phyloP scores from a whole-genome alignment of 2,329 filamentous ascomycete species.

The Pseudopyrenochaeta lycopersici region DNA sequence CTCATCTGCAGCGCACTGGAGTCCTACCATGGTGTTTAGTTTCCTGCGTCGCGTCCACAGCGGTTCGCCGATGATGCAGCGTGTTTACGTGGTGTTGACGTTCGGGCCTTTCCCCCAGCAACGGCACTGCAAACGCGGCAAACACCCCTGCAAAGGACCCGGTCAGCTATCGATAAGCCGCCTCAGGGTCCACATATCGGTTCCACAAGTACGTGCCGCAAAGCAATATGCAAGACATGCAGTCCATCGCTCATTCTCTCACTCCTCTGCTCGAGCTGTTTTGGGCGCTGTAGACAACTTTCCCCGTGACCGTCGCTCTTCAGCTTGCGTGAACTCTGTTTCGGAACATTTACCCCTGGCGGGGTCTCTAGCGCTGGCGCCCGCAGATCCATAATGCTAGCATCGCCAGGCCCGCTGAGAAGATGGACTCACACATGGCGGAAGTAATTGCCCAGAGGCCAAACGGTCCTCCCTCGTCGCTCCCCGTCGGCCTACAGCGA shows the following conservation, averaged over 20 bases:
- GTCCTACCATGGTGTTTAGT: slow-evolving; percentile 14
- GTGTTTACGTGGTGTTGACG: slow-evolving; percentile 33
- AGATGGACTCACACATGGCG: slow-evolving; percentile 42
- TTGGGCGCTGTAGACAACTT: background rate
- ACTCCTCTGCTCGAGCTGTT: background rate
- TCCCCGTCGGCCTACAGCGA: slow-evolving; percentile 40
- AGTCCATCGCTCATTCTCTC: background rate
- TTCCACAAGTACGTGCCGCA: slow-evolving; percentile 8
- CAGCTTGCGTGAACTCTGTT: slow-evolving; percentile 1
- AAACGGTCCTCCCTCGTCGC: slow-evolving; percentile 21
- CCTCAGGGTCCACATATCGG: slow-evolving; percentile 7
- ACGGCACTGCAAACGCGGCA: slow-evolving; percentile 21
- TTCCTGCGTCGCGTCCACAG: slow-evolving; percentile 1
- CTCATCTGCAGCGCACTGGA: background rate
- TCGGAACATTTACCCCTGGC: slow-evolving; percentile 26
- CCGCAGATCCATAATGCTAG: slow-evolving; percentile 27
- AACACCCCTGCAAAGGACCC: slow-evolving; percentile 7
- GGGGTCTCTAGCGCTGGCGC: slow-evolving; percentile 27
- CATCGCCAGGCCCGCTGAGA: slow-evolving; percentile 16
- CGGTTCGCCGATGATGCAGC: slow-evolving; percentile 10
- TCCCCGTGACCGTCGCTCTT: background rate
- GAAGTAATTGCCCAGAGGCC: slow-evolving; percentile 41
- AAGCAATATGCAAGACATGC: background rate
- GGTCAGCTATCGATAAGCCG: slow-evolving; percentile 25
- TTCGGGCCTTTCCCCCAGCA: slow-evolving; percentile 19